These are phyloP conservation scores for Pneumocystis wakefieldiae DNA, from an alignment of 1,139 yeast species.

Conservation along the genomic window DNA sequence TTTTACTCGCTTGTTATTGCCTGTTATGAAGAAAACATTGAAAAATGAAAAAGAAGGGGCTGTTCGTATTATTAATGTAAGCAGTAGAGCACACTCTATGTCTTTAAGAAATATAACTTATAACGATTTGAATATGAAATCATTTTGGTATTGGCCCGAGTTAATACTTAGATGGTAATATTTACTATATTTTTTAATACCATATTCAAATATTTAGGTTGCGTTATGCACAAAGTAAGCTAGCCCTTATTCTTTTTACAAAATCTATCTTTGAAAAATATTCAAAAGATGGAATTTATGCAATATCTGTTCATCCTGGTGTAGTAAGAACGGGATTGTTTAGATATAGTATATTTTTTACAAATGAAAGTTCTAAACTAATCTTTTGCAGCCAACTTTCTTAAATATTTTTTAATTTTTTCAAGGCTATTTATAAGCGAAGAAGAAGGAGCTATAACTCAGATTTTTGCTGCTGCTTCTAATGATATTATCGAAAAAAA, in stretches of 20 bases:
- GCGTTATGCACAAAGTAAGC: conserved; percentile 16
- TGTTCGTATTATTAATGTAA: conserved; percentile 50
- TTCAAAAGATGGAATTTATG: conserved; percentile 10
- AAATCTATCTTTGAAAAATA: conserved; percentile 11
- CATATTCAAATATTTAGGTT: not conserved
- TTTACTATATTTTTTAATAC: not conserved
- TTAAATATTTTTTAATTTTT: not conserved
- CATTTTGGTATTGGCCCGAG: not conserved
- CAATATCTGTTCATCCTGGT: conserved; percentile 16
- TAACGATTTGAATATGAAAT: conserved; percentile 4
- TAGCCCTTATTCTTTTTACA: conserved; percentile 14
- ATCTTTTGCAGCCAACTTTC: not conserved
- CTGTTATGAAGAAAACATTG: conserved; percentile 28
- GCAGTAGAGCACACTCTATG: conserved; percentile 51
- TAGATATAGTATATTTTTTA: conserved; percentile 1
- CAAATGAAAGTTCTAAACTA: not conserved
- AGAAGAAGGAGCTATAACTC: conserved; percentile 8
- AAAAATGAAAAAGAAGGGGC: conserved; percentile 20
- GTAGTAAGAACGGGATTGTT: conserved; percentile 13
- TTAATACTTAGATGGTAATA: not conserved
- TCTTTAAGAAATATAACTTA: conserved; percentile 6
- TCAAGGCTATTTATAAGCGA: not conserved
- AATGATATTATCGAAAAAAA: conserved; percentile 1
- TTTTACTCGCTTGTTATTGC: conserved; percentile 47
- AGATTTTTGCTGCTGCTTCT: conserved; percentile 5